Percentiles rank a stretch among this genome's conserved stretches.
Conservation (phyloP, 2,329 filamentous ascomycete genomes). For the Cadophora gregata region DNA sequence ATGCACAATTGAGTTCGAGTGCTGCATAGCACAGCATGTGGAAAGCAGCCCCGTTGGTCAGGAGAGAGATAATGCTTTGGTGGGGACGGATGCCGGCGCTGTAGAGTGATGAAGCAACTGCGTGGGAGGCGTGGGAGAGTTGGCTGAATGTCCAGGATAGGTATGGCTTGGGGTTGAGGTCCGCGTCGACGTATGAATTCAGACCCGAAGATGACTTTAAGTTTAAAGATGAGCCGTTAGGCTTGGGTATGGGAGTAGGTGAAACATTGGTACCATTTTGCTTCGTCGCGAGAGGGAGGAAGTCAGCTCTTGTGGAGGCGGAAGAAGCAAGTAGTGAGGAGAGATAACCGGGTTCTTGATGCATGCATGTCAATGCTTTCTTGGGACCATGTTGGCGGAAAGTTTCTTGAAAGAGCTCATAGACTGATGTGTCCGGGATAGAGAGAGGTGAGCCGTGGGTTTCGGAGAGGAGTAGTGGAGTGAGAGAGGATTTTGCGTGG, state of each 20-base stretch:
- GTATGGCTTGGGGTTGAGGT: slow-evolving; percentile 7
- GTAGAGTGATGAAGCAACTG: slow-evolving; percentile 18
- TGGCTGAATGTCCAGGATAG: slow-evolving; percentile 25
- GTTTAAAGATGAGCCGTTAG: neutral
- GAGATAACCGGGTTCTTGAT: slow-evolving; percentile 23
- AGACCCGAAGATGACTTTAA: neutral
- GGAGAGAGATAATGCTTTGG: slow-evolving; percentile 13
- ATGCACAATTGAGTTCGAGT: slow-evolving; percentile 23
- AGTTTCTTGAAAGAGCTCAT: neutral
- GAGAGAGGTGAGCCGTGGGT: neutral
- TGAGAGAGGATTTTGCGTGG: neutral
- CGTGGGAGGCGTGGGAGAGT: slow-evolving; percentile 16
- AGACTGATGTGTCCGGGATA: neutral
- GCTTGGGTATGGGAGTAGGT: too few species aligned
- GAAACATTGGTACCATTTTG: neutral
- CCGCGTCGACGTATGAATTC: too few species aligned
- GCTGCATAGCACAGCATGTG: slow-evolving; percentile 18
- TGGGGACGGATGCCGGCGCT: slow-evolving; percentile 16
- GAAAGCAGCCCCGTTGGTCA: slow-evolving; percentile 24
- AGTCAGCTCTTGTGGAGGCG: neutral
- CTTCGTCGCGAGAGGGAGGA: neutral
- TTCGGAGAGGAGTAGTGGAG: neutral
- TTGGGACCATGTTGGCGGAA: neutral
- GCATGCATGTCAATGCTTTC: slow-evolving; percentile 23
- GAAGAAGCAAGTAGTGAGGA: slow-evolving; percentile 11